Percentiles rank a stretch among this genome's conserved stretches.
phyloP scores from a whole-genome alignment of 2,329 filamentous ascomycete species.

The Xylariaceae sp. region DNA sequence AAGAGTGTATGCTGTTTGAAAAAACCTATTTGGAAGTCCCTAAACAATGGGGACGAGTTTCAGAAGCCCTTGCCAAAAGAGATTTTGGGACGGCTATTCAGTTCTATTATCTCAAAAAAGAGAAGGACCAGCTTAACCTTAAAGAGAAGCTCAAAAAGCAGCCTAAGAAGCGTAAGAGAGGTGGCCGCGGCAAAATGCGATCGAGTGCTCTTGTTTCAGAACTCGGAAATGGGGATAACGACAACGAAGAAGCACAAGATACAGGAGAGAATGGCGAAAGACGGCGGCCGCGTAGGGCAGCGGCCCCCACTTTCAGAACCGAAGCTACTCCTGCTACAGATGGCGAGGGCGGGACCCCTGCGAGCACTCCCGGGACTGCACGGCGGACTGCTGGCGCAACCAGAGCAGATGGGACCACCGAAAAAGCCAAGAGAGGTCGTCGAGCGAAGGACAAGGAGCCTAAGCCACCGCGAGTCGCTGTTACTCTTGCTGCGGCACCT shows the following conservation, averaged over 20 bases:
- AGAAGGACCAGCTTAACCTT: slow-evolving; percentile 69
- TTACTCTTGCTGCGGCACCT: slow-evolving; percentile 47
- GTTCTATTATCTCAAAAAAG: slow-evolving; percentile 80
- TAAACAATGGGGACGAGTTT: slow-evolving; percentile 79
- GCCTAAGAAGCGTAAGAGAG: slow-evolving; percentile 55
- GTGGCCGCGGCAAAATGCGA: slow-evolving; percentile 53
- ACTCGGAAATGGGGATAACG: slow-evolving; percentile 56
- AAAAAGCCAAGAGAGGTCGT: slow-evolving; percentile 44
- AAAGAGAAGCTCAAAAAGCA: slow-evolving; percentile 70
- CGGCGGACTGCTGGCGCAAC: slow-evolving; percentile 46
- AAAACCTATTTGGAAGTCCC: slow-evolving; percentile 69
- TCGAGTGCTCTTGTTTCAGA: slow-evolving; percentile 64
- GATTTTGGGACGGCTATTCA: slow-evolving; percentile 78
- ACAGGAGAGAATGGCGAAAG: slow-evolving; percentile 57
- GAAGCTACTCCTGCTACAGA: slow-evolving; percentile 57
- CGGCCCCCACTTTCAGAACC: slow-evolving; percentile 67
- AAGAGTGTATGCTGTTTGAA: slow-evolving; percentile 68
- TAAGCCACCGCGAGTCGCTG: slow-evolving; percentile 40
- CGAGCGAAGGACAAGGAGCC: slow-evolving; percentile 38
- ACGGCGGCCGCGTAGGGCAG: slow-evolving; percentile 58
- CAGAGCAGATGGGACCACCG: slow-evolving; percentile 39
- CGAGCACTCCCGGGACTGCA: slow-evolving; percentile 48
- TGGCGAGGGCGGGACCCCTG: slow-evolving; percentile 55
- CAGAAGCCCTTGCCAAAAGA: slow-evolving; percentile 61
- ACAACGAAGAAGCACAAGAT: slow-evolving; percentile 53